phyloP scores from a whole-genome alignment of 2,329 filamentous ascomycete genomes.

The Coniochaeta sp. region DNA sequence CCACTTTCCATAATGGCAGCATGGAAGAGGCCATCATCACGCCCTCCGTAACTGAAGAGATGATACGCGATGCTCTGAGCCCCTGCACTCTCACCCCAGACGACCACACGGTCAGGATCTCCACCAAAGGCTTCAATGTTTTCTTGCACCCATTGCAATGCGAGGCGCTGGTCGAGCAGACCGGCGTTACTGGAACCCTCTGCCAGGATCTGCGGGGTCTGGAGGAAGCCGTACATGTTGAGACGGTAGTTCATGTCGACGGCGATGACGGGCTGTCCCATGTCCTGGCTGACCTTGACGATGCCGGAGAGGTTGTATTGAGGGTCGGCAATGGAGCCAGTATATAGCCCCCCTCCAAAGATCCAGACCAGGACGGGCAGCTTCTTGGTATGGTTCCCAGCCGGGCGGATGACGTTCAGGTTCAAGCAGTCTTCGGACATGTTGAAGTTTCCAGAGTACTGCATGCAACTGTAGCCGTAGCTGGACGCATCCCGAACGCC shows the following conservation, averaged over 20 bases:
- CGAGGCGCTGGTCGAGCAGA: slow-evolving; percentile 30
- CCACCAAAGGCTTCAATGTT: slow-evolving; percentile 26
- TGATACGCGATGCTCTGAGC: slow-evolving; percentile 36
- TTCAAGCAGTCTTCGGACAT: slow-evolving; percentile 25
- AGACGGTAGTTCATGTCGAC: slow-evolving; percentile 34
- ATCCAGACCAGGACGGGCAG: slow-evolving; percentile 39
- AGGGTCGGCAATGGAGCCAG: slow-evolving; percentile 30
- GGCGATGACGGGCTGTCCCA: slow-evolving; percentile 36
- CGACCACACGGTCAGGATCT: slow-evolving; percentile 24
- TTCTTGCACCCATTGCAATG: slow-evolving; percentile 30
- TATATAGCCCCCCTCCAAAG: slow-evolving; percentile 33
- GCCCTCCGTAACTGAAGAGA: slow-evolving; percentile 46
- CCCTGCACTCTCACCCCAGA: slow-evolving; percentile 27
- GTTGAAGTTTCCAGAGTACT: slow-evolving; percentile 31
- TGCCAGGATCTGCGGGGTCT: slow-evolving; percentile 20
- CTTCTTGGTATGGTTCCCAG: slow-evolving; percentile 8
- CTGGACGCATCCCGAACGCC: slow-evolving; percentile 29
- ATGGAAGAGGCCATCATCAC: slow-evolving; percentile 47
- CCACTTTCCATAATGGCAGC: slow-evolving; percentile 48
- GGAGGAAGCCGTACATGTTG: slow-evolving; percentile 22
- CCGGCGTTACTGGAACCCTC: slow-evolving; percentile 33
- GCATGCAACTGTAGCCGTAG: slow-evolving; percentile 39
- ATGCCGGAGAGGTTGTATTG: slow-evolving; percentile 34
- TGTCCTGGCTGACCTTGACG: slow-evolving; percentile 36
- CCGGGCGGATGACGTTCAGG: slow-evolving; percentile 30